Evolutionary conservation across 257 asterid genomes (phyloP).

Genomic region (Apocynum venetum): DNA sequence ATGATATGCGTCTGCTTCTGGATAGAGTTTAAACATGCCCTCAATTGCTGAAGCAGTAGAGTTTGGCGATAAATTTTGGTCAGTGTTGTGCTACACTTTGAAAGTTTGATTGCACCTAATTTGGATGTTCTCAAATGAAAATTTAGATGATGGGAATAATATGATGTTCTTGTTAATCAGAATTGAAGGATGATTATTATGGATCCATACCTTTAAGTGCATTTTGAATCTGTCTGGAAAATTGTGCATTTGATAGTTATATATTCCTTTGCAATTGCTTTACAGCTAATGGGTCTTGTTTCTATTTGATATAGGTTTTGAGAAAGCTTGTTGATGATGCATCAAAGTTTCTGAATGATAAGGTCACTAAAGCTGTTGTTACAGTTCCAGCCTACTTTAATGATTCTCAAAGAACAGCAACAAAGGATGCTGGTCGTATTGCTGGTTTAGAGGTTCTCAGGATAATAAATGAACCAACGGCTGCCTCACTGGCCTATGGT

Average conservation of each 20-base stretch:
- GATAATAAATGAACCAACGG: slow-evolving; percentile 86
- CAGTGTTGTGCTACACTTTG: not conserved
- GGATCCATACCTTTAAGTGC: not conserved
- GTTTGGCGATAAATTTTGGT: not conserved
- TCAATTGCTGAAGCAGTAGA: not conserved
- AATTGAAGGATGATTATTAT: not conserved
- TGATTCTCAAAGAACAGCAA: slow-evolving; percentile 92
- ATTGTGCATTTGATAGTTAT: not conserved
- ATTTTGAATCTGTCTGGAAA: not conserved
- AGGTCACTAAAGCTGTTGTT: slow-evolving; percentile 93
- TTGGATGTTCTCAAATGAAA: not conserved
- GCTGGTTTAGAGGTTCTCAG: slow-evolving; percentile 92
- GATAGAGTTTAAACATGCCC: not conserved
- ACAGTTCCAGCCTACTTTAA: slow-evolving; percentile 93
- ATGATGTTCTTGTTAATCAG: not conserved
- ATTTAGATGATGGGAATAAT: not conserved
- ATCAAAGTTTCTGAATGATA: slow-evolving; percentile 80
- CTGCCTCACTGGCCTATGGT: slow-evolving; percentile 91
- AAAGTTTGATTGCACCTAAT: not conserved
- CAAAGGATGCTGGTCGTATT: slow-evolving; percentile 92
- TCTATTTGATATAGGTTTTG: slow-evolving; percentile 51
- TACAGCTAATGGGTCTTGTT: not conserved
- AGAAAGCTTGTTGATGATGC: slow-evolving; percentile 98
- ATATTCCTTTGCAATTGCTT: not conserved
- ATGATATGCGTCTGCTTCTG: not conserved